Base-by-base conservation (phyloP, 2,329 filamentous ascomycete species). In the Fusarium tuaranense region DNA sequence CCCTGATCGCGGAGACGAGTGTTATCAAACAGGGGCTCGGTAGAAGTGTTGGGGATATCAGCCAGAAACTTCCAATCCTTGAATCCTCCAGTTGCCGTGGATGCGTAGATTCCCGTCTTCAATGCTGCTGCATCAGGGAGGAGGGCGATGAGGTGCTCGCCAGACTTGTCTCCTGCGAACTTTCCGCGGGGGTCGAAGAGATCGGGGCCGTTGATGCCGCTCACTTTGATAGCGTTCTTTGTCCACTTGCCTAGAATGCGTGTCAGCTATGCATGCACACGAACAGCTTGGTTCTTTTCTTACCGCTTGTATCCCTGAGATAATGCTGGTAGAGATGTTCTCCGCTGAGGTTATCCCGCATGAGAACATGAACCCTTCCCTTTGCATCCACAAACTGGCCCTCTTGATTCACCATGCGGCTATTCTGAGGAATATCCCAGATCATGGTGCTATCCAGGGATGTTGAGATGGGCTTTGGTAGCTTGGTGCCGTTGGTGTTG, bases 361-460 rank as follows among this genome's bases (percentile, higher is more conserved):
- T 75, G 4, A 75, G 38, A 13, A 75, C n/a, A 7, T 75, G 72
- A 2, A 75, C 63, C 2, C 69, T 53, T 0, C 72, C 69, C 25
- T 65, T 73, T 1, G 63, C 58, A 25, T 75, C 72, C 1, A 68
- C 48, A 5, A 73, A 51, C 3, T 75, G 72, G 3, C 72, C 72
- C 7, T 75, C 72, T 1, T 75, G 72, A 0, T 75, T 75, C 4
- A 75, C 72, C 72, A 75, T 75, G 0, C 72, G 72, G 14, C 72
- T 75, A 2, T 75, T 65, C 3, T 75, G 72, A 2, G 72, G 67
- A 10, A 75, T 46, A 7, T 68, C 34, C 72, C 72, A 73, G 1
- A 75, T 46, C 16, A 75, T 10, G 1, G 72, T 68, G 22, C 69
- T 75, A 0, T 41, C 48, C 18, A 70, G 55, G 0, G 72, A 59